phyloP scores from a whole-genome alignment of 192 early-diverging fungal species.

The Coemansia sp. region DNA sequence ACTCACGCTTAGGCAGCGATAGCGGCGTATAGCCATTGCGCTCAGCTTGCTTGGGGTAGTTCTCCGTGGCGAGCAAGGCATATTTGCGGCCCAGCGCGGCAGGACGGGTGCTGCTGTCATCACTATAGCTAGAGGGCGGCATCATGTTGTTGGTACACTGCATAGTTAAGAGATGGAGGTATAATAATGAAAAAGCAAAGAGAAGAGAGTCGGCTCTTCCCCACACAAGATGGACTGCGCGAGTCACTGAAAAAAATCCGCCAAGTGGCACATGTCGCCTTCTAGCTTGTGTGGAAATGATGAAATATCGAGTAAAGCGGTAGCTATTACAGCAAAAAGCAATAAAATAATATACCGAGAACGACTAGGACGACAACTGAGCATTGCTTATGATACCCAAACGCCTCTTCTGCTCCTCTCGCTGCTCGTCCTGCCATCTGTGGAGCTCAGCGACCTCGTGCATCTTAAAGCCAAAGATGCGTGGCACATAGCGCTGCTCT shows the following conservation, averaged over 20 bases:
- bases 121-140: neutral
- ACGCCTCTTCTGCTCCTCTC: conserved; percentile 63
- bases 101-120: neutral
- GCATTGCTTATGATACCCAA: conserved; percentile 23
- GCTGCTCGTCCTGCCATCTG: conserved; percentile 83
- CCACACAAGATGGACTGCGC: neutral
- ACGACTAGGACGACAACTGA: neutral
- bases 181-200: neutral
- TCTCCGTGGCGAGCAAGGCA: neutral
- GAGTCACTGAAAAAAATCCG: neutral
- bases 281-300: neutral
- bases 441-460: conserved; percentile 85
- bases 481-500: conserved; percentile 79
- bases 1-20: neutral
- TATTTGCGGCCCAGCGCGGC: neutral
- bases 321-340: neutral
- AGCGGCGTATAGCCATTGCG: conserved; percentile 22
- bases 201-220: neutral
- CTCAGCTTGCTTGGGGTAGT: conserved; percentile 5
- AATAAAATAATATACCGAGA: neutral
- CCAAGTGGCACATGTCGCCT: neutral
- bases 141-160: conserved; percentile 28
- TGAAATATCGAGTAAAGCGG: neutral
- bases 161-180: neutral
- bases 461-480: conserved; percentile 97